phyloP scores from a whole-genome alignment of 257 asterid species.

The Gentiana dahurica region DNA sequence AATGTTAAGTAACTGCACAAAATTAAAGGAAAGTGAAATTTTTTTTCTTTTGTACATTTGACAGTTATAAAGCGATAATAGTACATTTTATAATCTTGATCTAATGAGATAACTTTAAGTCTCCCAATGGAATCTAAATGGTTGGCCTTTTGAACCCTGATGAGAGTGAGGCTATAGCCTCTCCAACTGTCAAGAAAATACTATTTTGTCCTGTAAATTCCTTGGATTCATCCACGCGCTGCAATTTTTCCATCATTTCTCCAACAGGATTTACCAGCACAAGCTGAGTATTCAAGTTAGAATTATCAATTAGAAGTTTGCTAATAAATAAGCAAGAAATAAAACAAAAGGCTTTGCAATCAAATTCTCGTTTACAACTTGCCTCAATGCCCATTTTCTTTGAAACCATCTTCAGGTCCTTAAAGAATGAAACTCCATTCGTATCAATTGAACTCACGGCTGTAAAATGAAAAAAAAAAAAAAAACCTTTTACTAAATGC shows the following conservation, averaged over 20 bases:
- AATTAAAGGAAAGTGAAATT: too few species aligned
- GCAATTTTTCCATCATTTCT: slow-evolving; percentile 70
- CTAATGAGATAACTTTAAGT: too few species aligned
- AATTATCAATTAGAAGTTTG: neutral
- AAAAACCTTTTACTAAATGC: too few species aligned
- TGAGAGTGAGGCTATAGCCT: slow-evolving; percentile 55
- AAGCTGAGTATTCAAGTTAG: slow-evolving; percentile 29
- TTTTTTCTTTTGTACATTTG: too few species aligned
- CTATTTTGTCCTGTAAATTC: slow-evolving; percentile 42
- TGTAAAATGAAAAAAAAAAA: slow-evolving; percentile 14
- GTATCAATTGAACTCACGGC: slow-evolving; percentile 76
- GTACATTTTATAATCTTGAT: too few species aligned
- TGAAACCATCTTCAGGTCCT: slow-evolving; percentile 50
- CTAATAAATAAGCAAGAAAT: too few species aligned
- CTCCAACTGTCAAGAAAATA: slow-evolving; percentile 79
- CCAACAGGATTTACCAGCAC: slow-evolving; percentile 80
- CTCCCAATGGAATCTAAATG: too few species aligned
- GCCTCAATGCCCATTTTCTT: slow-evolving; percentile 65
- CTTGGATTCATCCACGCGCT: slow-evolving; percentile 35
- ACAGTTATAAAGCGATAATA: too few species aligned
- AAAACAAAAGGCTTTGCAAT: too few species aligned
- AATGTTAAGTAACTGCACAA: too few species aligned
- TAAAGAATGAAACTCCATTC: slow-evolving; percentile 66
- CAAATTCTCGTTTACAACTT: slow-evolving; percentile 13
- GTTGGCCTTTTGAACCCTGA: slow-evolving; percentile 36